phyloP scores from a whole-genome alignment of 129 eudicot species.

The Silybum marianum region DNA sequence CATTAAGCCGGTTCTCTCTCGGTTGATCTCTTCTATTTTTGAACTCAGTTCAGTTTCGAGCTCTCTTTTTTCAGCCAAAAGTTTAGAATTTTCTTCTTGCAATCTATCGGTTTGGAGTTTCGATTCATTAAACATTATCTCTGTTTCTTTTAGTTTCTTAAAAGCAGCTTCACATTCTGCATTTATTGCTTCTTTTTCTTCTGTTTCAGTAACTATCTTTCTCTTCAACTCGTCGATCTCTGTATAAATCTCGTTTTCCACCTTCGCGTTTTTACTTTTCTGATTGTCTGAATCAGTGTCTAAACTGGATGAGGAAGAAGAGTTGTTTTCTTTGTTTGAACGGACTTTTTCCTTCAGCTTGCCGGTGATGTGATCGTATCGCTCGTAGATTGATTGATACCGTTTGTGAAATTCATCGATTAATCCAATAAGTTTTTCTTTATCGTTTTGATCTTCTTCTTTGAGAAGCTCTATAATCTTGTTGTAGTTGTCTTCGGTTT shows the following conservation, averaged over 20 bases:
- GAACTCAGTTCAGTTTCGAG: conserved; percentile 45
- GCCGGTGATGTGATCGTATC: conserved; percentile 69
- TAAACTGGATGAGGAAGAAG: conserved; percentile 73
- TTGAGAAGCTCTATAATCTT: conserved; percentile 57
- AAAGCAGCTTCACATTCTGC: conserved; percentile 29
- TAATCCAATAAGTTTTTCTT: conserved; percentile 45
- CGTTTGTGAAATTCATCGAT: conserved; percentile 71
- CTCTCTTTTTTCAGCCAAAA: conserved; percentile 41
- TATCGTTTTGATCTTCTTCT: conserved; percentile 45
- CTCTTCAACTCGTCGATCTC: conserved; percentile 56
- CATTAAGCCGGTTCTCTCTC: conserved; percentile 35
- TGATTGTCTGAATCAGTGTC: conserved; percentile 64
- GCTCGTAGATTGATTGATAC: conserved; percentile 68
- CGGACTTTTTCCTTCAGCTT: conserved; percentile 62
- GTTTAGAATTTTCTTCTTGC: conserved; percentile 51
- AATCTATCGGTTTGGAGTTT: conserved; percentile 46
- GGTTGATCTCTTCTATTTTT: conserved; percentile 44
- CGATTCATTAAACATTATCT: conserved; percentile 34
- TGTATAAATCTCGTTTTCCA: conserved; percentile 27
- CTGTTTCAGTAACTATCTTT: conserved; percentile 43
- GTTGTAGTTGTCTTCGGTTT: conserved; percentile 60
- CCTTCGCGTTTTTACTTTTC: conserved; percentile 50
- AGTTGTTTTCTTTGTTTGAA: conserved; percentile 44
- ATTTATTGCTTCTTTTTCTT: conserved; percentile 55
- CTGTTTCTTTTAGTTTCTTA: conserved; percentile 49